A percentile compares a stretch with the other conserved stretches of the same genome.
phyloP scores from a whole-genome alignment of 164 flowering plant species.

The Stephania cephalantha region DNA sequence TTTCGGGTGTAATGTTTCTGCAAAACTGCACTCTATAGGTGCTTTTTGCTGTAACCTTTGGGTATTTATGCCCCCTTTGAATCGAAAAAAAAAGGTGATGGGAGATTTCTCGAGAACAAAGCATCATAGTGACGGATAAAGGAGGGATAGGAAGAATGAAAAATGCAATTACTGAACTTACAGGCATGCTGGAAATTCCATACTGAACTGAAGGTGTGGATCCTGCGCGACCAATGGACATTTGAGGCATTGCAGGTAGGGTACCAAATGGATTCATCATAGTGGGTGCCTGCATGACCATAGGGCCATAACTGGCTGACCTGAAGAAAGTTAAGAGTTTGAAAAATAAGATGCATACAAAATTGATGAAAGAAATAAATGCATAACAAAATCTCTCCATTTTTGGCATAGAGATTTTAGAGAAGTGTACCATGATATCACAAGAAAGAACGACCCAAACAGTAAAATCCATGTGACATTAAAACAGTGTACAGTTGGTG shows the following conservation, averaged over 20 bases:
- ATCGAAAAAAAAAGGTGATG: not conserved
- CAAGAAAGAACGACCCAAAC: not conserved
- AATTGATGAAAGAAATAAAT: not conserved
- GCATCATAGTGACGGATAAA: not conserved
- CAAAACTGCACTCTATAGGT: too few species aligned
- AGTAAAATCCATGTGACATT: not conserved
- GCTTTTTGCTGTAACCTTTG: too few species aligned
- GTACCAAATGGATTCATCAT: slow-evolving; percentile 74
- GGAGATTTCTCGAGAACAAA: not conserved
- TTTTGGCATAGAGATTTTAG: not conserved
- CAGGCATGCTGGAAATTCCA: slow-evolving; percentile 91
- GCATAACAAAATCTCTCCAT: not conserved
- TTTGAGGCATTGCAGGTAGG: slow-evolving; percentile 80
- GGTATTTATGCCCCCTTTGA: too few species aligned
- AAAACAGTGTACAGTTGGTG: not conserved
- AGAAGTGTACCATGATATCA: not conserved
- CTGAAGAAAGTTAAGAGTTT: slow-evolving; percentile 24
- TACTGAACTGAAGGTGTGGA: slow-evolving; percentile 74
- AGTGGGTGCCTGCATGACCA: slow-evolving; percentile 40
- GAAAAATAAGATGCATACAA: not conserved
- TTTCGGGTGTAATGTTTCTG: too few species aligned
- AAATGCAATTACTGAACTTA: slow-evolving; percentile 19
- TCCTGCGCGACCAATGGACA: slow-evolving; percentile 71
- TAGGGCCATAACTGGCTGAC: slow-evolving; percentile 38
- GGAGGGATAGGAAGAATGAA: not conserved